Conservation (phyloP, 2,329 filamentous ascomycete genomes). For the Hymenoscyphus scutula region DNA sequence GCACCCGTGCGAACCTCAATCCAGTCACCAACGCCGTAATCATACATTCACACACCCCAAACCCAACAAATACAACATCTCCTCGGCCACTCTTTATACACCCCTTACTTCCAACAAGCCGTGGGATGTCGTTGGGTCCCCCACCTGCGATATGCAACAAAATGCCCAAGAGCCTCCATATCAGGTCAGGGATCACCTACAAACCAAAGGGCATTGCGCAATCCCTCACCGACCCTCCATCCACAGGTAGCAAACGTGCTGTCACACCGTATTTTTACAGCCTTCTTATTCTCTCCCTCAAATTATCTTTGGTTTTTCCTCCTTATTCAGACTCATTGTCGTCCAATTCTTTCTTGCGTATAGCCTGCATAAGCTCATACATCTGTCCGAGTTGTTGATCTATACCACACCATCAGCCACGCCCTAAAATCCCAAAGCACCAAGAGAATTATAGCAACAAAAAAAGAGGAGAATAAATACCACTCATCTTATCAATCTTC, state of each 20-base stretch:
- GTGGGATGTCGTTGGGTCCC: conserved; percentile 1
- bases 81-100: background rate
- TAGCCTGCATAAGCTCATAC: conserved; percentile 90
- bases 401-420: conserved; percentile 41
- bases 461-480: conserved; percentile 49
- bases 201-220: conserved; percentile 5
- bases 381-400: conserved; percentile 92
- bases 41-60: background rate
- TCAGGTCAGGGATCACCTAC: background rate
- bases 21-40: background rate
- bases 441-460: background rate
- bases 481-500: conserved; percentile 93
- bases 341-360: conserved; percentile 45
- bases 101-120: background rate
- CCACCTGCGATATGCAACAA: conserved; percentile 13
- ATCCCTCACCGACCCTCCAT: conserved; percentile 3
- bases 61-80: background rate
- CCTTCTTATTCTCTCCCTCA: background rate
- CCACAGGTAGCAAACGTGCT: background rate
- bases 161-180: background rate
- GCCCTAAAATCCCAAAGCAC: background rate
- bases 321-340: conserved; percentile 18
- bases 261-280: conserved; percentile 2
- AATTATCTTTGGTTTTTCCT: background rate
- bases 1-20: background rate